Percentiles rank a stretch among this genome's conserved stretches.
These are phyloP conservation scores for Rosa multiflora DNA, from an alignment of 306 rosid genomes.

Conservation along the genomic window DNA sequence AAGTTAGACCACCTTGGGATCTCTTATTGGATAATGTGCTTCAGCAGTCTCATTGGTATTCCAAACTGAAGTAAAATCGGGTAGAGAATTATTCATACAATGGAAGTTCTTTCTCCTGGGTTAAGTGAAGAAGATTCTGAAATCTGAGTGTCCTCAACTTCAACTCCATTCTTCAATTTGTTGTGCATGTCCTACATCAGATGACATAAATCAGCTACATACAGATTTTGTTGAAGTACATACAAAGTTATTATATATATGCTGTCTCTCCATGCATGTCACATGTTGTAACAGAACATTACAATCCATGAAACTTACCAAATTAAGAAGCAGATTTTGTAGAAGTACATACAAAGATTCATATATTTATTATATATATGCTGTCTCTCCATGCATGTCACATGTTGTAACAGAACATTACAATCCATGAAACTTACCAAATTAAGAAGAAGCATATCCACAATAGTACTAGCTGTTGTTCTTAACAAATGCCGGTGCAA, in stretches of 20 bases:
- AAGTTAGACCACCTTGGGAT: slow-evolving; percentile 17
- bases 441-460: slow-evolving; percentile 63
- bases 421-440: slow-evolving; percentile 49
- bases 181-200: slow-evolving; percentile 69
- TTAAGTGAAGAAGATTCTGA: slow-evolving; percentile 54
- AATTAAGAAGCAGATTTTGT: slow-evolving; percentile 53
- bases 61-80: slow-evolving; percentile 22
- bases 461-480: slow-evolving; percentile 70
- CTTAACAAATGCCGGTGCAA: slow-evolving; percentile 94
- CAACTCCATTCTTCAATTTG: slow-evolving; percentile 82
- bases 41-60: slow-evolving; percentile 12
- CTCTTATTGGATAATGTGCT: slow-evolving; percentile 17
- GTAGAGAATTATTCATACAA: slow-evolving; percentile 51
- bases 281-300: slow-evolving; percentile 13
- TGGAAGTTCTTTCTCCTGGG: slow-evolving; percentile 72
- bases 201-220: slow-evolving; percentile 17
- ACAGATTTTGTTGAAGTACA: background rate
- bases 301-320: slow-evolving; percentile 48
- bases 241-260: background rate
- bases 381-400: background rate
- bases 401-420: slow-evolving; percentile 14
- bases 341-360: background rate
- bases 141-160: slow-evolving; percentile 57
- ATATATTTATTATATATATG: background rate
- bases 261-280: background rate